A percentile compares a stretch with the other conserved stretches of the same genome.
phyloP scores from a whole-genome alignment of 768 basidiomycete genomes.

The Candolleomyces efflorescens region DNA sequence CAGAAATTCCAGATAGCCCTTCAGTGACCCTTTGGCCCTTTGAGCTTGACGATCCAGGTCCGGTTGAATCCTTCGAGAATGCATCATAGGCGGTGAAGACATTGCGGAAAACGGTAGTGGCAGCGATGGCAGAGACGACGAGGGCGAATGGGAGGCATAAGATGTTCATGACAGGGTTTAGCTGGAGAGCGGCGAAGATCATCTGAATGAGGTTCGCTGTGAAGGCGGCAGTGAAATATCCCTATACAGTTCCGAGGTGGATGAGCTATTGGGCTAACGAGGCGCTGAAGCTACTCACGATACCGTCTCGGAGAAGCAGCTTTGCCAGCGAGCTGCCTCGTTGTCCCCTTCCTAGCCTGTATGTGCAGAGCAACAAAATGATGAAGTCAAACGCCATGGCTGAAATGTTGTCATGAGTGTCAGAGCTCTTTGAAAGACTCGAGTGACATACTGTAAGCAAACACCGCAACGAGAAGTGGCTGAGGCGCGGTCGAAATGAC shows the following conservation, averaged over 20 bases:
- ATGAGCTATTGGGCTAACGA: background rate
- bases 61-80: slow-evolving; percentile 19
- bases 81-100: slow-evolving; percentile 28
- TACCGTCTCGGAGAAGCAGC: slow-evolving; percentile 28
- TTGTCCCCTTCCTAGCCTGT: slow-evolving; percentile 17
- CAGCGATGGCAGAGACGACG: slow-evolving; percentile 32
- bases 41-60: background rate
- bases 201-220: slow-evolving; percentile 30
- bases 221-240: slow-evolving; percentile 29
- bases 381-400: slow-evolving; percentile 31
- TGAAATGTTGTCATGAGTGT: slow-evolving; percentile 5
- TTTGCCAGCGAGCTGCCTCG: slow-evolving; percentile 23
- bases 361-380: slow-evolving; percentile 26
- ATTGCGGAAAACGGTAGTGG: slow-evolving; percentile 32
- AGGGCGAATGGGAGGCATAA: slow-evolving; percentile 28
- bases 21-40: background rate
- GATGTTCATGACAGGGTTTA: slow-evolving; percentile 33
- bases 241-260: slow-evolving; percentile 9
- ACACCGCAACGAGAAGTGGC: slow-evolving; percentile 24
- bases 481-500: slow-evolving; percentile 28
- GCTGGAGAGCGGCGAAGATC: slow-evolving; percentile 24
- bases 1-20: background rate
- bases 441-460: slow-evolving; percentile 27
- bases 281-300: slow-evolving; percentile 15
- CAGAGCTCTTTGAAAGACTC: no score